A percentile compares a stretch with the other conserved stretches of the same genome.
These are phyloP conservation scores for Coemansia sp. DNA, from an alignment of 192 early-diverging fungal species.

Conservation along the genomic window DNA sequence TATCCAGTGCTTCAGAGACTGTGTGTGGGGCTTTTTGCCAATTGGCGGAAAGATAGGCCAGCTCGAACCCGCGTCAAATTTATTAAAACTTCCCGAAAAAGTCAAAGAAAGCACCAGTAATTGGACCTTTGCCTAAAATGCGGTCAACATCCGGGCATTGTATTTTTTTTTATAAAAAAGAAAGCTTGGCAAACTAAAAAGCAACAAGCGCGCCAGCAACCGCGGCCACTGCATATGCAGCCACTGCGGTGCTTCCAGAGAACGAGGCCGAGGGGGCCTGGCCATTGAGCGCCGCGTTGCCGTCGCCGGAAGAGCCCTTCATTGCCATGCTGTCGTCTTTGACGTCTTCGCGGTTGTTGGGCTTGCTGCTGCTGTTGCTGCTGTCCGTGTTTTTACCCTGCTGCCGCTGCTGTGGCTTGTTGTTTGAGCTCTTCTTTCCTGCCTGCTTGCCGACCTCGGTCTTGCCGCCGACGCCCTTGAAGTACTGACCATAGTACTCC, in stretches of 20 bases:
- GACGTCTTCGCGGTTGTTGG: conserved; percentile 3
- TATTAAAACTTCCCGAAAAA: no score
- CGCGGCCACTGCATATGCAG: conserved; percentile 17
- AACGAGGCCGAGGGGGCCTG: background rate
- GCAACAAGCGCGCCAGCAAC: conserved; percentile 16
- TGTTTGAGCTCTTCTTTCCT: background rate
- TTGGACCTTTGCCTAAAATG: background rate
- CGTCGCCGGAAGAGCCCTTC: conserved; percentile 7
- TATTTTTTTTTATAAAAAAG: background rate
- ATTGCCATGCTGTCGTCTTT: conserved; percentile 20
- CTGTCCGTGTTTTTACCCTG: background rate
- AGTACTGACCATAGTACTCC: conserved; percentile 52
- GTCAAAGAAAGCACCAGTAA: background rate
- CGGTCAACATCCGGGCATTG: no score
- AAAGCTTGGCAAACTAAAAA: background rate
- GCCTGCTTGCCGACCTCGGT: conserved; percentile 17
- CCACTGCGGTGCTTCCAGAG: conserved; percentile 10
- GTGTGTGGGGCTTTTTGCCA: background rate
- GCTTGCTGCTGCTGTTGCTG: conserved; percentile 1
- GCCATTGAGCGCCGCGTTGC: background rate
- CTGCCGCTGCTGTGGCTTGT: background rate
- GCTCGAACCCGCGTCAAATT: no score
- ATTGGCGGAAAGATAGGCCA: background rate
- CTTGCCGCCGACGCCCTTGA: conserved; percentile 36
- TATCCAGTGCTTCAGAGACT: no score